These are phyloP conservation scores for Mucor circinelloides DNA, from an alignment of 371 early-diverging fungal genomes.

Conservation along the genomic window DNA sequence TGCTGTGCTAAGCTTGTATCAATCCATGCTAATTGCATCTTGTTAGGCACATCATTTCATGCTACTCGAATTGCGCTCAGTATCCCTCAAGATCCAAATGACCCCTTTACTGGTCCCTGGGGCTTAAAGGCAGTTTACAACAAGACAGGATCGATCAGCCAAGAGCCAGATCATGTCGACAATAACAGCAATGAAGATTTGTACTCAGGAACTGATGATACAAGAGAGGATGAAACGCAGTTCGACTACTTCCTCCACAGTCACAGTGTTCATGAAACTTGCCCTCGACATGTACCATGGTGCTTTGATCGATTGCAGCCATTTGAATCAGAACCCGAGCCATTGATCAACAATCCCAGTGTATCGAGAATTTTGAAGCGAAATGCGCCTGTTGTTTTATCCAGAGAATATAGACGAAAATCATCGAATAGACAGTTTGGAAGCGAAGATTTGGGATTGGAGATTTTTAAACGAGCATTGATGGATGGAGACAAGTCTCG, in stretches of 20 bases:
- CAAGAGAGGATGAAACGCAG: slow-evolving; percentile 6
- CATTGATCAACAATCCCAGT: slow-evolving; percentile 54
- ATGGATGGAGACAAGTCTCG: slow-evolving; percentile 36
- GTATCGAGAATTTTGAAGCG: slow-evolving; percentile 54
- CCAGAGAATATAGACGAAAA: slow-evolving; percentile 54
- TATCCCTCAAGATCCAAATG: slow-evolving; percentile 53
- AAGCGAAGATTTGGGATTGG: slow-evolving; percentile 24
- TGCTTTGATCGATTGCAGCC: slow-evolving; percentile 61
- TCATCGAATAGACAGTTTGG: slow-evolving; percentile 22
- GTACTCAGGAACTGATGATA: slow-evolving; percentile 9
- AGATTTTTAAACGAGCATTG: slow-evolving; percentile 43
- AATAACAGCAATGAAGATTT: not conserved
- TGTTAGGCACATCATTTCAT: slow-evolving; percentile 45
- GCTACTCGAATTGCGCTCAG: slow-evolving; percentile 42
- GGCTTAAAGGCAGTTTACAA: slow-evolving; percentile 52
- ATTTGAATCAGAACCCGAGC: slow-evolving; percentile 59
- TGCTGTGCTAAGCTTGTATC: not conserved
- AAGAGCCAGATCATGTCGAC: slow-evolving; percentile 8
- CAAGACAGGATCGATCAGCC: slow-evolving; percentile 29
- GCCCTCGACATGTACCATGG: slow-evolving; percentile 32
- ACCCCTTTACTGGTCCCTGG: slow-evolving; percentile 53
- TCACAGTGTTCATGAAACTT: slow-evolving; percentile 21
- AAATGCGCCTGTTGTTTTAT: slow-evolving; percentile 54
- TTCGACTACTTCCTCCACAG: slow-evolving; percentile 42
- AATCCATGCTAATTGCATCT: too few relatives aligned